Evolutionary conservation across 495 filamentous ascomycete genomes (phyloP).

Genomic region (Aspergillus incahuasiensis): DNA sequence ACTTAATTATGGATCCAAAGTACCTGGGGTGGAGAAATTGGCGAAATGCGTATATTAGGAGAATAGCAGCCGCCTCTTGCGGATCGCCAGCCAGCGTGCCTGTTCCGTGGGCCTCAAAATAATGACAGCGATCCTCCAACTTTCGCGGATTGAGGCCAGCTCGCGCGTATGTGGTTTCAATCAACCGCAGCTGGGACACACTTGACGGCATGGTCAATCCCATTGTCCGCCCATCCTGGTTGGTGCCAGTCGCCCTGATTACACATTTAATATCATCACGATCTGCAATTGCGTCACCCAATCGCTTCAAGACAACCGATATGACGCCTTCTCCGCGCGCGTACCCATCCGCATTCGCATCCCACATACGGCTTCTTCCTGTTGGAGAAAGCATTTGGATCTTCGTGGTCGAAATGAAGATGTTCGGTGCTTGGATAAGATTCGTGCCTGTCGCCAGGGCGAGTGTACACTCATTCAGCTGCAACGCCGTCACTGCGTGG

Average conservation of each 20-base stretch:
- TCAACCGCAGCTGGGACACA: conserved; percentile 24
- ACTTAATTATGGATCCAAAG: no score
- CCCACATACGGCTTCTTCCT: conserved; percentile 28
- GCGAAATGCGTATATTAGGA: no score
- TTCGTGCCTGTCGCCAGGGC: conserved; percentile 16
- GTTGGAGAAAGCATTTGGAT: conserved; percentile 24
- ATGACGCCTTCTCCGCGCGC: conserved; percentile 33
- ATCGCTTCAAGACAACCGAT: conserved; percentile 27
- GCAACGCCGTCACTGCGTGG: conserved; percentile 25
- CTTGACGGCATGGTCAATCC: conserved; percentile 31
- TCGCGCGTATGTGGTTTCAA: conserved; percentile 22
- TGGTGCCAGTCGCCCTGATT: conserved; percentile 27
- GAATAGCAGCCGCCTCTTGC: conserved; percentile 23
- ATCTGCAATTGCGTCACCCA: conserved; percentile 25
- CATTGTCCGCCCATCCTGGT: conserved; percentile 26
- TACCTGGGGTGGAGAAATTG: no score
- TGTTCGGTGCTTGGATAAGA: conserved; percentile 20
- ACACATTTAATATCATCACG: conserved; percentile 16
- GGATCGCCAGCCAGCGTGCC: conserved; percentile 35
- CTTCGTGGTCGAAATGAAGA: conserved; percentile 10
- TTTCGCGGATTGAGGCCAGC: conserved; percentile 25
- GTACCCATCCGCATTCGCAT: conserved; percentile 33
- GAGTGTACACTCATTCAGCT: conserved; percentile 21
- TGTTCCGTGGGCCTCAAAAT: conserved; percentile 38
- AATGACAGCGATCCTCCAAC: conserved; percentile 23